A percentile compares a stretch with the other conserved stretches of the same genome.
These are phyloP conservation scores for Trichoderma virens DNA, from an alignment of 495 filamentous ascomycete species.

Conservation along the genomic window DNA sequence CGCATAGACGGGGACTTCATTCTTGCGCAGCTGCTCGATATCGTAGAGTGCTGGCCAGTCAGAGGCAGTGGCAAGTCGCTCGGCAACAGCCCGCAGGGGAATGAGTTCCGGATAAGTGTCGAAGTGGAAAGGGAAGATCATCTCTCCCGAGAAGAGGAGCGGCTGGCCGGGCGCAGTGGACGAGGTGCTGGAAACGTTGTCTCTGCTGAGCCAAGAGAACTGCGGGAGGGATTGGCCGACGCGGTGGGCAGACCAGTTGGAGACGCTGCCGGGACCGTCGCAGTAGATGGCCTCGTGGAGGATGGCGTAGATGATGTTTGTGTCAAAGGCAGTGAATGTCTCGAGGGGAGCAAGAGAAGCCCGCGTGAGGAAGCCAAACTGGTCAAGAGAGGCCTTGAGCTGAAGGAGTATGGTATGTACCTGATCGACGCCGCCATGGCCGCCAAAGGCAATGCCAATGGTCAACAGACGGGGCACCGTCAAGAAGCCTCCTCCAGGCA, in stretches of 20 bases:
- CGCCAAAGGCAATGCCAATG: slow-evolving; percentile 68
- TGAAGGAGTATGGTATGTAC: slow-evolving; percentile 66
- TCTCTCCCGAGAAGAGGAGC: slow-evolving; percentile 83
- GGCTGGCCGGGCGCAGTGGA: slow-evolving; percentile 36
- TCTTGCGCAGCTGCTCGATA: slow-evolving; percentile 58
- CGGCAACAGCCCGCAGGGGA: slow-evolving; percentile 54
- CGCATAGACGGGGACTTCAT: slow-evolving; percentile 83
- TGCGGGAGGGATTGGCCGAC: slow-evolving; percentile 28
- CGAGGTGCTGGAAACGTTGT: neutral
- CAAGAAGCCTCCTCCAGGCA: slow-evolving; percentile 61
- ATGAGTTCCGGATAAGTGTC: slow-evolving; percentile 64
- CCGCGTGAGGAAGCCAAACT: slow-evolving; percentile 65
- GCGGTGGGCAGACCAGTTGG: slow-evolving; percentile 42
- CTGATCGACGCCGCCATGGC: slow-evolving; percentile 62
- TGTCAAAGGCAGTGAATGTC: slow-evolving; percentile 56
- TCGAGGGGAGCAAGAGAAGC: slow-evolving; percentile 63
- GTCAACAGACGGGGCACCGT: slow-evolving; percentile 65
- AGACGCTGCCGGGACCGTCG: slow-evolving; percentile 36
- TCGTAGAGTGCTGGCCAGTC: slow-evolving; percentile 77
- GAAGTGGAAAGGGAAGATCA: slow-evolving; percentile 81
- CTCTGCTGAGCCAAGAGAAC: slow-evolving; percentile 34
- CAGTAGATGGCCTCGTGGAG: slow-evolving; percentile 84
- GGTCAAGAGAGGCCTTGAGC: slow-evolving; percentile 58
- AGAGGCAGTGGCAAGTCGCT: slow-evolving; percentile 55
- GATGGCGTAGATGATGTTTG: slow-evolving; percentile 71